These are phyloP conservation scores for Aspergillus unguis DNA, from an alignment of 2,329 filamentous ascomycete genomes.

Conservation along the genomic window DNA sequence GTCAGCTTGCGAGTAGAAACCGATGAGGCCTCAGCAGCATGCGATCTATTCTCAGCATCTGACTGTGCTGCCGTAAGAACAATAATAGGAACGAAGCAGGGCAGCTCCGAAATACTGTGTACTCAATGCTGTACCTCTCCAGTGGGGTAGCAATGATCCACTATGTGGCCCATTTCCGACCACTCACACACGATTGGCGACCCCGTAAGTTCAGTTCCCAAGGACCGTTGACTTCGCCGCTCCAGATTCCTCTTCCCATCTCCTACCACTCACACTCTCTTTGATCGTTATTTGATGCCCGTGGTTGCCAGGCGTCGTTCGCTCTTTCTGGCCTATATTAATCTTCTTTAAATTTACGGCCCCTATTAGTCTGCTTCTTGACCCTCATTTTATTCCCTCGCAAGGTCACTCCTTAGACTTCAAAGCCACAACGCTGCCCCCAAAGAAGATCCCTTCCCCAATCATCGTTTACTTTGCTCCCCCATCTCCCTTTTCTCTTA, in stretches of 20 bases:
- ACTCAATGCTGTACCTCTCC: too few species aligned
- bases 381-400: constrained; percentile 5
- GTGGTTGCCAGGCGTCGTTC: constrained; percentile 20
- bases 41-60: too few species aligned
- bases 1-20: too few species aligned
- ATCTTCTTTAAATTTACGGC: constrained; percentile 26
- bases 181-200: not conserved
- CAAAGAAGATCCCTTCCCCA: constrained; percentile 11
- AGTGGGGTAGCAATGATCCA: too few species aligned
- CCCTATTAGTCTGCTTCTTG: constrained; percentile 5
- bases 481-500: not conserved
- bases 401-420: constrained; percentile 9
- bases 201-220: not conserved
- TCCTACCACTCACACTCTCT: not conserved
- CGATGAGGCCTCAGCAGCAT: too few species aligned
- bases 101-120: too few species aligned
- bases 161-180: too few species aligned
- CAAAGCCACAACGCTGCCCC: constrained; percentile 3
- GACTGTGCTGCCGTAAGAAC: too few species aligned
- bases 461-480: not conserved
- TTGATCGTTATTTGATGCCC: constrained; percentile 11
- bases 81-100: too few species aligned
- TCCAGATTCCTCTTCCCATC: constrained; percentile 1
- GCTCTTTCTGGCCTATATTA: constrained; percentile 20
- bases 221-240: constrained; percentile 1